Evolutionary conservation across 1,284 basidiomycete species (phyloP), one percentile per base, ranked within the genome.

Genomic region (Fomitopsis pinicola): DNA sequence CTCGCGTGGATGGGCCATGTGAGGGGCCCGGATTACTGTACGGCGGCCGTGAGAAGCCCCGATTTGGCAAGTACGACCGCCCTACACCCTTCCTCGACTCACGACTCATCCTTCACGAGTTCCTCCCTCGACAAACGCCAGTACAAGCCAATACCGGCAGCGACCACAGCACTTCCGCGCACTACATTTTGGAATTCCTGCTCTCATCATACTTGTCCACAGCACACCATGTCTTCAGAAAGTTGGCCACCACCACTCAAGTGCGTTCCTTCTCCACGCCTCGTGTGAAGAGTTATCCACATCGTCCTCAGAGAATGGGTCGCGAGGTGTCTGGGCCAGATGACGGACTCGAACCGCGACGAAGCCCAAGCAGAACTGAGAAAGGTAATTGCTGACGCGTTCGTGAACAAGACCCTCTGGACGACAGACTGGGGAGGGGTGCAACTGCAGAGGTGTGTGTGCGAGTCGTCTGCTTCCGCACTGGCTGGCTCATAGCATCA

Each of bases 361-460:
- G 91, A 92, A 69, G 91, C 89, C 15, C 88, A 90, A 70, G 82
- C 87, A 68, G 91, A 93, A 79, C 75, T 93, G 71, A 89, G 88
- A 84, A 82, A 92, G 86, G 88, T 92, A 86, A 93, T 93, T 76
- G 82, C 88, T 83, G 86, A 91, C 69, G 83, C 91, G 78, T 92
- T 89, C 77, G 81, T 81, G 65, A 82, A 85, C 69, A 86, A 92
- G 73, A 85, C 90, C 7, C 81, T 97, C 42, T 93, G 92, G 88
- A 91, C 90, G 36, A 95, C 89, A 59, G 93, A 97, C 74, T 97
- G 94, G 94, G 77, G 81, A 33, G 86, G 82, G 46, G 83, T 92
- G 45, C 89, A 94, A 76, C 80, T 97, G 63, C 82, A 91, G 81
- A 90, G 87, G 91, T 92, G 71, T 68, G 71, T 67, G 62, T 36